Evolutionary conservation across 2,329 filamentous ascomycete genomes (phyloP), one percentile per base, ranked within the genome.

Genomic region (Blastomyces percursus): DNA sequence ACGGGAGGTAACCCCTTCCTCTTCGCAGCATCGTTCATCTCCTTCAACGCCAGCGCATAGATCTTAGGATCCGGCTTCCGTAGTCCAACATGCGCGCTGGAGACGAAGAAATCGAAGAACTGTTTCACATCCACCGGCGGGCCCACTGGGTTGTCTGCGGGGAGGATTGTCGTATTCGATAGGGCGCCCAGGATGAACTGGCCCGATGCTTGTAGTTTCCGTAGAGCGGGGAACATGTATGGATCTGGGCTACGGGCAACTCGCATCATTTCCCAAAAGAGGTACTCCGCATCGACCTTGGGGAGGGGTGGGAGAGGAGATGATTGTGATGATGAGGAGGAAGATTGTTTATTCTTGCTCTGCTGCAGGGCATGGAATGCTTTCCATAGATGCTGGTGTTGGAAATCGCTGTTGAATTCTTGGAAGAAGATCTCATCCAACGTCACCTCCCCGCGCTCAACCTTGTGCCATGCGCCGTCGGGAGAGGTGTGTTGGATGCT

Each of bases 211-310:
- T 83, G 82, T 63, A 99, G 79, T 46, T 81, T 84, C 70, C 85
- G 77, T 50, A 97, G 78, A 1, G 92, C 92, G 0, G 92, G 91
- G 66, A 84, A 90, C 87, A 97, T 94, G 80, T 88, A 89, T 3
- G 90, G 91, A 72, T 99, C 93, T 0, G 89, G 86, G 1, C 78
- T 75, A 6, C 84, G 80, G 12, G 89, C 86, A 14, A 82, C 76
- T 4, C 80, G 76, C 91, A 97, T 96, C 92, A 97, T 97, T 69
- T 88, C 83, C 82, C 90, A 89, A 78, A 96, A 96, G 35, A 99
- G 79, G 75, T 78, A 85, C 71, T 91, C 86, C 16, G 84, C 89
- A 70, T 97, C 87, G 55, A 97, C 81, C 1, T 79, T 74, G 0
- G 93, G 93, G 0, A 91, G 72, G 0, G 85, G 81, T 1, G 90